A percentile compares a stretch with the other conserved stretches of the same genome.
Evolutionary conservation across 2,329 filamentous ascomycete genomes (phyloP).

Genomic region (Knufia petricola): DNA sequence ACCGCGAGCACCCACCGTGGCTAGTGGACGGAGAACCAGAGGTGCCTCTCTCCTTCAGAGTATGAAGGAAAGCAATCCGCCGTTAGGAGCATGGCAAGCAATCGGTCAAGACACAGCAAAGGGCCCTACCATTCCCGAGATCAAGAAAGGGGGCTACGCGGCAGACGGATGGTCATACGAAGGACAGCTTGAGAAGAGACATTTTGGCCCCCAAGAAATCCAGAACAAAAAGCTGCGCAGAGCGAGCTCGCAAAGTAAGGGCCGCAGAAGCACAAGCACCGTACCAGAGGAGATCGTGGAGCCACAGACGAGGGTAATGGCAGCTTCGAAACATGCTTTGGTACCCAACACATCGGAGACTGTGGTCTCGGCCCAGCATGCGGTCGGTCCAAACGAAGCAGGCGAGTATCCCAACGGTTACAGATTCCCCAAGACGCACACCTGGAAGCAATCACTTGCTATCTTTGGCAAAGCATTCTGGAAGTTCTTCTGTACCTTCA

Average conservation of each 20-base stretch:
- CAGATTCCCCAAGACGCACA: slow-evolving; percentile 29
- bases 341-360: slow-evolving; percentile 3
- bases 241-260: slow-evolving; percentile 21
- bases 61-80: slow-evolving; percentile 27
- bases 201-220: slow-evolving; percentile 25
- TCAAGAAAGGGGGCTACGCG: slow-evolving; percentile 25
- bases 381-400: slow-evolving; percentile 25
- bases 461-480: slow-evolving; percentile 27
- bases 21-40: slow-evolving; percentile 13
- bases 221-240: slow-evolving; percentile 20
- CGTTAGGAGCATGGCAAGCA: slow-evolving; percentile 28
- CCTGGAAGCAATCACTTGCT: slow-evolving; percentile 25
- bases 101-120: slow-evolving; percentile 26
- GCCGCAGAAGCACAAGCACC: slow-evolving; percentile 12
- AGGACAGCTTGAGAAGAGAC: slow-evolving; percentile 25
- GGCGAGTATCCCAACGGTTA: slow-evolving; percentile 29
- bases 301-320: neutral
- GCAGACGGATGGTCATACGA: slow-evolving; percentile 27
- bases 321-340: neutral
- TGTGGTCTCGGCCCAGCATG: neutral
- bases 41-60: slow-evolving; percentile 17
- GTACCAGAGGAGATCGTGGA: too few species aligned
- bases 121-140: slow-evolving; percentile 26
- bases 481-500: slow-evolving; percentile 59
- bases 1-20: slow-evolving; percentile 2